These are phyloP conservation scores for Clohesyomyces aquaticus DNA, from an alignment of 495 filamentous ascomycete species.

Conservation along the genomic window DNA sequence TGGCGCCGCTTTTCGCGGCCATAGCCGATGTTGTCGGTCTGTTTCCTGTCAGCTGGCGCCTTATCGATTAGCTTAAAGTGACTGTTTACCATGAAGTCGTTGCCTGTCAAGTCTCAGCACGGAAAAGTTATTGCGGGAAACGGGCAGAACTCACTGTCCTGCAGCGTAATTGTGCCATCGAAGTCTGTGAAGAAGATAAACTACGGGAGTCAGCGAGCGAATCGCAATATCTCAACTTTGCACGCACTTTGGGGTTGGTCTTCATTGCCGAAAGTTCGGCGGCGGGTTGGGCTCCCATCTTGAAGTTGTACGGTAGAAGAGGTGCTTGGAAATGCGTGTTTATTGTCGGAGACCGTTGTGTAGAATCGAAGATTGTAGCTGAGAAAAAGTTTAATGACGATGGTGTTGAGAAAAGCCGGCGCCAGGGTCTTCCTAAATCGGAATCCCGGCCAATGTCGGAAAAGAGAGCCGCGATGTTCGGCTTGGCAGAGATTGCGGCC, in stretches of 20 bases:
- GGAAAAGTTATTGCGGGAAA: neutral
- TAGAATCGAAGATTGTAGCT: conserved; percentile 6
- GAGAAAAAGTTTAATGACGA: conserved; percentile 7
- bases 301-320: neutral
- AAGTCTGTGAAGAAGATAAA: conserved; percentile 98
- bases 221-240: too few relatives aligned
- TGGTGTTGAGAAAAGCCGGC: conserved; percentile 4
- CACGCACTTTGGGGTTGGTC: conserved; percentile 31
- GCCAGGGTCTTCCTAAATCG: conserved; percentile 22
- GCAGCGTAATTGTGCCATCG: conserved; percentile 89
- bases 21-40: conserved; percentile 91
- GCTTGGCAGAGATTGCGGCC: neutral
- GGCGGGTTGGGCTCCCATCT: conserved; percentile 27
- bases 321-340: too few relatives aligned
- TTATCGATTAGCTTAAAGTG: neutral
- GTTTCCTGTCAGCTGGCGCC: too few relatives aligned
- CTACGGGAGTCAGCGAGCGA: too few relatives aligned
- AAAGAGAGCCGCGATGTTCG: neutral
- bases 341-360: neutral
- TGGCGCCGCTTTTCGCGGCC: conserved; percentile 66
- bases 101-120: conserved; percentile 56
- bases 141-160: conserved; percentile 65
- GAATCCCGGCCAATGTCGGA: conserved; percentile 6
- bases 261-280: conserved; percentile 37
- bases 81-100: conserved; percentile 69